These are phyloP conservation scores for Scheffersomyces insectosa DNA, from an alignment of 1,139 yeast species.

Conservation along the genomic window DNA sequence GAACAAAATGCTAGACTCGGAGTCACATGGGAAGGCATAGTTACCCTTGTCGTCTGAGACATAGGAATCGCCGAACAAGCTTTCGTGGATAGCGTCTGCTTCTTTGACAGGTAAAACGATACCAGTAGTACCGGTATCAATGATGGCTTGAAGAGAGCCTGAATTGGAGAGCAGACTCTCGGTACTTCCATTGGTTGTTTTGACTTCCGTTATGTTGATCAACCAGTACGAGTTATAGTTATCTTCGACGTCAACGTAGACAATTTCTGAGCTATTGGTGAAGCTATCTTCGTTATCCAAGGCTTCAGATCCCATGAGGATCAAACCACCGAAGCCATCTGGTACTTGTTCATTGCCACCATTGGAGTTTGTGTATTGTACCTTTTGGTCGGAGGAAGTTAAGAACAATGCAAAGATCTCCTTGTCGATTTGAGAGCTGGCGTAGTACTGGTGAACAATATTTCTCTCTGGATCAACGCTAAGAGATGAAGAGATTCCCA, in stretches of 20 bases:
- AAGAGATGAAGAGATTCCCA: slow-evolving; percentile 54
- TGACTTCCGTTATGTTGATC: slow-evolving; percentile 40
- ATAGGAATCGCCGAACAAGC: slow-evolving; percentile 43
- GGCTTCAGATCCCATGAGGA: slow-evolving; percentile 27
- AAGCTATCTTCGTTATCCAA: slow-evolving; percentile 14
- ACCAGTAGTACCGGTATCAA: slow-evolving; percentile 71
- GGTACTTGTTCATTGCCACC: slow-evolving; percentile 2
- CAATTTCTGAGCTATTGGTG: slow-evolving; percentile 9
- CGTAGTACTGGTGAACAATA: slow-evolving; percentile 22
- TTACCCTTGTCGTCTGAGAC: slow-evolving; percentile 57
- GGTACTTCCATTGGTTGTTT: slow-evolving; percentile 25
- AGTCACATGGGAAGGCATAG: slow-evolving; percentile 61
- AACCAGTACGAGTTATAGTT: slow-evolving; percentile 55
- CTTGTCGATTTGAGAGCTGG: slow-evolving; percentile 17
- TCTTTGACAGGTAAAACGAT: slow-evolving; percentile 58
- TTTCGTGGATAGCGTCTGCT: slow-evolving; percentile 51
- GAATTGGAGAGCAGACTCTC: slow-evolving; percentile 25
- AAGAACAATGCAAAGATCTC: slow-evolving; percentile 24
- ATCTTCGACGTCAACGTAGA: slow-evolving; percentile 39
- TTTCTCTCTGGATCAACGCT: slow-evolving; percentile 36
- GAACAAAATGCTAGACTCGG: slow-evolving; percentile 36
- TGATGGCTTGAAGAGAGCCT: slow-evolving; percentile 44
- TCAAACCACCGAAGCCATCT: slow-evolving; percentile 25
- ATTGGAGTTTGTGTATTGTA: slow-evolving; percentile 6
- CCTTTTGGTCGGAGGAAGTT: slow-evolving; percentile 16